Base-by-base conservation (phyloP, 106 monocot species). In the Dioscorea dumetorum region DNA sequence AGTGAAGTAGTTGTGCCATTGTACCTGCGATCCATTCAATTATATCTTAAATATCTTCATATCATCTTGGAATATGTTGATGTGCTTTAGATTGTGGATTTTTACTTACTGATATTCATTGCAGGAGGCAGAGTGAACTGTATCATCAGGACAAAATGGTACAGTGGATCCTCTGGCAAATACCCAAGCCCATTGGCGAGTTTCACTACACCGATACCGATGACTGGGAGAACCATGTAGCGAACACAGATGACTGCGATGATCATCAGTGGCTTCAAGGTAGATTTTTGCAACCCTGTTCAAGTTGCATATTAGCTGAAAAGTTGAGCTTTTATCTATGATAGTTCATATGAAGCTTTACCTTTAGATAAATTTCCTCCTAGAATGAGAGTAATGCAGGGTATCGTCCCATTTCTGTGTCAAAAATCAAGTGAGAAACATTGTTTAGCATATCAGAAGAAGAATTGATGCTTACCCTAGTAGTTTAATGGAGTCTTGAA, bases 71-170 rank as follows among this genome's bases (percentile, higher is more conserved):
- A 8, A 41, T 3, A 41, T 10, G 6, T 6, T 8, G 41, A 41
- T 41, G 41, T 8, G 41, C 6, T 28, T 41, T 41, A 41, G 10
- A 41, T 41, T 41, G 41, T 5, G 41, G 6, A 41, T 6, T 0
- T 23, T 16, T 48, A 14, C 12, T 33, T 83, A 90, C 94, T 84
- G 11, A 94, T 82, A 52, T 68, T 82, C 78, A 85, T 82, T 5
- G 90, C 94, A 52, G 94, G 90, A 24, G 90, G 87, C 23, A 87
- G 67, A 6, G 85, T 72, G 60, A 83, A 94, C 58, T 85, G 94
- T 35, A 81, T 71, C 80, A 94, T 78, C 1, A 90, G 83, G 6
- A 83, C 82, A 67, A 85, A 94, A 49, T 57, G 76, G 32, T 82
- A 90, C 61, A 94, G 22, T 2, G 94, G 90, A 49, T 94, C 90